Evolutionary conservation across 164 flowering plant genomes (phyloP).

Genomic region (Aristolochia fimbriata): DNA sequence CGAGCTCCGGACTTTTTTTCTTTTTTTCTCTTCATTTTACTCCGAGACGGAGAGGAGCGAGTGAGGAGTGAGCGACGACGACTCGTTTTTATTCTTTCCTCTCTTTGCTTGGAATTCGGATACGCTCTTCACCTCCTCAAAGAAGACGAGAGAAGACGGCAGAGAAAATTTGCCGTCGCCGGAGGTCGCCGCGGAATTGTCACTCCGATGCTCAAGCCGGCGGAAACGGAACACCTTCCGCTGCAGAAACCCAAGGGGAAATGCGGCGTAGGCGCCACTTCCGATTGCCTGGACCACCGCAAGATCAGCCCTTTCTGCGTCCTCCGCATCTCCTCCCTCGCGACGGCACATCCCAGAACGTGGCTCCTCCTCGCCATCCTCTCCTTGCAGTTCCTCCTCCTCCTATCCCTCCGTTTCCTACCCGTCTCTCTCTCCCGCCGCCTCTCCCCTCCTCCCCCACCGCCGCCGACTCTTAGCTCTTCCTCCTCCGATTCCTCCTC

Average conservation of each 20-base stretch:
- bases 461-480: neutral
- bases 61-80: neutral
- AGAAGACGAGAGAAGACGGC: no score
- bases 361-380: constrained; percentile 22
- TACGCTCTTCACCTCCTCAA: no score
- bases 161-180: neutral
- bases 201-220: constrained; percentile 12
- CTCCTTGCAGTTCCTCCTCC: constrained; percentile 17
- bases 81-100: neutral
- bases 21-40: no score
- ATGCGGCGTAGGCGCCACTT: no score
- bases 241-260: constrained; percentile 1
- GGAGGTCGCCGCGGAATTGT: neutral
- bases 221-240: neutral
- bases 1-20: neutral
- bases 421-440: constrained; percentile 12
- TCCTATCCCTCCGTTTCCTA: constrained; percentile 11
- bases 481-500: neutral
- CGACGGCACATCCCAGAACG: constrained; percentile 15
- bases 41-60: no score
- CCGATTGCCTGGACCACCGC: neutral
- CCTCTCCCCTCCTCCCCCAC: constrained; percentile 2
- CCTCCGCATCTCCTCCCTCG: constrained; percentile 10
- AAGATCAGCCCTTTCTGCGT: constrained; percentile 6
- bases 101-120: no score